Evolutionary conservation across 495 filamentous ascomycete species (phyloP), one percentile per base, ranked within the genome.

Genomic region (Neurospora hispaniola): DNA sequence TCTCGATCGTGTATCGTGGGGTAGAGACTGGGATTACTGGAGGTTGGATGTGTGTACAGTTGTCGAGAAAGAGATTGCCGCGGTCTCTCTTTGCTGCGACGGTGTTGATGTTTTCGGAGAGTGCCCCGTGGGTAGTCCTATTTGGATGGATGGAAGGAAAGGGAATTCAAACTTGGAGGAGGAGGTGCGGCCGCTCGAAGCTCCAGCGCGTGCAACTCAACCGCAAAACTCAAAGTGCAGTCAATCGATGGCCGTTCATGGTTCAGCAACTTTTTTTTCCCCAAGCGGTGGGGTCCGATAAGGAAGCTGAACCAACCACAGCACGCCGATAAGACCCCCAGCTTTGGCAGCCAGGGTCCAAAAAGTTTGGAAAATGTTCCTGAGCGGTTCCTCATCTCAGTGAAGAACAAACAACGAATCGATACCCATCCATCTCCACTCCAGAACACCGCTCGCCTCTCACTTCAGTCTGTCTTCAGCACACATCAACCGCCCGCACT

Each of bases 231-330:
- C 16, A 14, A 62, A 62, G 54, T 62, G 54, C 54, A 62, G 54
- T 62, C 54, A 62, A 66, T 66, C 14, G 35, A 35, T 16, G 27
- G 54, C 14, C 54, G 14, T 66, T 66, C 54, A 66, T 66, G 27
- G 54, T 72, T 73, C 69, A 71, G 73, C 72, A 71, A 70, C 77
- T 80, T 78, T 78, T 77, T 72, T 71, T 70, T 41, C 40, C 27
- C 27, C 54, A 66, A 66, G 27, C 14, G 44, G 66, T 35, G 43
- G 71, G 69, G 42, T 42, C 73, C 43, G 78, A 80, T 80, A 80
- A 80, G 70, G 5, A 0, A 2, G 3, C 6, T 14, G 20, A n/a
- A n/a, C 77, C 77, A 78, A 78, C 74, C 27, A 54, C 2, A 9
- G 0, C 0, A 0, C 2, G 0, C 46, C 23, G 77, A 79, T 77